Conservation (phyloP, 331 rosid species). For the Malus hybrid region DNA sequence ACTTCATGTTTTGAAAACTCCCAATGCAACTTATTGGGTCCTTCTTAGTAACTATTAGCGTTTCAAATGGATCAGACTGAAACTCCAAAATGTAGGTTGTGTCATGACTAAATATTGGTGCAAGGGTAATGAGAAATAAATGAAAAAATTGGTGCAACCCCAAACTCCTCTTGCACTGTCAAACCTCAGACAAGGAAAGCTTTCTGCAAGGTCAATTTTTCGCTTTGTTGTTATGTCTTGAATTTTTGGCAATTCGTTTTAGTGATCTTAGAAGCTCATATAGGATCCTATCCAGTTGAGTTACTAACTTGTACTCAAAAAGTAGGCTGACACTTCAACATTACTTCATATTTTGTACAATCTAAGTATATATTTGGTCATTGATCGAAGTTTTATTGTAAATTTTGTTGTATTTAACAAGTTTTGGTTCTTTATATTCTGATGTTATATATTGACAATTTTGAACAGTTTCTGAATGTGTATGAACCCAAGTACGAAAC, state of each 20-base stretch:
- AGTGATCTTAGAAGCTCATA: background rate
- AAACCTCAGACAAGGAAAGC: background rate
- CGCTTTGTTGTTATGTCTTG: background rate
- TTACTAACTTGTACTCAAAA: background rate
- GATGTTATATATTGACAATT: background rate
- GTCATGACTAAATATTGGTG: background rate
- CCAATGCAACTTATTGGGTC: background rate
- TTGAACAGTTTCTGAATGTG: slow-evolving; percentile 62
- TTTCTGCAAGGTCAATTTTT: background rate
- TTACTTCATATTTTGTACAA: background rate
- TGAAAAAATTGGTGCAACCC: background rate
- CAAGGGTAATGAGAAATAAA: background rate
- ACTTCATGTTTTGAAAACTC: background rate
- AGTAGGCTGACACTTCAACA: background rate
- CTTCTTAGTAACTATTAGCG: background rate
- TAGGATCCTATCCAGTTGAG: background rate
- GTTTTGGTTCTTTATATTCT: background rate
- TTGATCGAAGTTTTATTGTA: background rate
- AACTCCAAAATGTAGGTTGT: background rate
- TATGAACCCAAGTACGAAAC: slow-evolving; percentile 55
- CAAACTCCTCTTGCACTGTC: background rate
- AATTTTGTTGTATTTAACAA: background rate
- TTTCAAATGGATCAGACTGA: background rate
- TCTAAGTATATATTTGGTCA: background rate
- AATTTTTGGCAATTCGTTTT: background rate